Conservation (phyloP, 2,329 filamentous ascomycete genomes). For the Emergomyces pasteurianus region DNA sequence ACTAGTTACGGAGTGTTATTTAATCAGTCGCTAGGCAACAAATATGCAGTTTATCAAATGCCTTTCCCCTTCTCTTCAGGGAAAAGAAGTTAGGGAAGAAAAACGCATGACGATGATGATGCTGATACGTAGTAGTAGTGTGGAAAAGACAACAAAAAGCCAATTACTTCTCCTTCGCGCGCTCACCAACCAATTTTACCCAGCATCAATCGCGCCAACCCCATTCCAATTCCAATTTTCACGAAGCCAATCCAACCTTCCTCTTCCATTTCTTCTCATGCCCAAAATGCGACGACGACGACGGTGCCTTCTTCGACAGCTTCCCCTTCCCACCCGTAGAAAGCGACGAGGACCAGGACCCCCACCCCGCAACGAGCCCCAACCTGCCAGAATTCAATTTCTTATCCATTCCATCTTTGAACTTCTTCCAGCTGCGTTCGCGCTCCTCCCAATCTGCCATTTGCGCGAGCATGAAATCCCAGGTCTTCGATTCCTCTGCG, state of each 20-base stretch:
- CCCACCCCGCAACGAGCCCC: slow-evolving; percentile 11
- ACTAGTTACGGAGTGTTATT: no score
- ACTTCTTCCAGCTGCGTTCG: slow-evolving; percentile 24
- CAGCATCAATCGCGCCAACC: no score
- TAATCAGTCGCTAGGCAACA: no score
- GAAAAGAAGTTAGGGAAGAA: neutral
- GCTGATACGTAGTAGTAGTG: no score
- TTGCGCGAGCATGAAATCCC: slow-evolving; percentile 32
- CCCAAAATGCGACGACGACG: neutral
- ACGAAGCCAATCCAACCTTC: slow-evolving; percentile 10
- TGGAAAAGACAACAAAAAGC: no score
- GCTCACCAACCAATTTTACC: neutral
- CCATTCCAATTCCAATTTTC: neutral
- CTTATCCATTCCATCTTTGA: slow-evolving; percentile 18
- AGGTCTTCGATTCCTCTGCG: slow-evolving; percentile 23
- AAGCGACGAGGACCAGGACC: neutral
- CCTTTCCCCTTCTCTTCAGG: neutral
- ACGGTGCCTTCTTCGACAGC: slow-evolving; percentile 5
- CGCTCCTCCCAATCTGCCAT: slow-evolving; percentile 33
- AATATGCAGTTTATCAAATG: no score
- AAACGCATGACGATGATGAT: neutral
- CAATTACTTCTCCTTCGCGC: no score
- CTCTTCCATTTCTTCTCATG: slow-evolving; percentile 10
- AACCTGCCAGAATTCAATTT: slow-evolving; percentile 11
- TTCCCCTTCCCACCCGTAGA: slow-evolving; percentile 3